Evolutionary conservation across 2,329 filamentous ascomycete species (phyloP), one percentile per base, ranked within the genome.

Genomic region (Niveomyces coronatus): DNA sequence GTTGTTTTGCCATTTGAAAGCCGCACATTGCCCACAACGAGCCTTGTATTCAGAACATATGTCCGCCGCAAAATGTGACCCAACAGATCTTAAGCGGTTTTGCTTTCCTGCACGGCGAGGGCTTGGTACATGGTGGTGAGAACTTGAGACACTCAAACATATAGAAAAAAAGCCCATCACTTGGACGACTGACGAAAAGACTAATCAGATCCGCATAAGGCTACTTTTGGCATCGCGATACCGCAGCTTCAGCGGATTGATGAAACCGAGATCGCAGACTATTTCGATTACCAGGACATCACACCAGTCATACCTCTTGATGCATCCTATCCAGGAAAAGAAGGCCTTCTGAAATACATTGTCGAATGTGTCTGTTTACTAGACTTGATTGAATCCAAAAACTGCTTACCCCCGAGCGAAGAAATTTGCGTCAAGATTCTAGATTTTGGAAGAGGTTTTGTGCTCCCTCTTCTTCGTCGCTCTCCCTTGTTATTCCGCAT

Each of bases 1-100:
- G 37, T 40, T 4, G 11, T 43, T 22, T 15, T 26, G 15, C 41
- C 41, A 10, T 23, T 43, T n/a, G n/a, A n/a, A n/a, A n/a, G n/a
- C n/a, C n/a, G n/a, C n/a, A n/a, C n/a, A n/a, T n/a, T n/a, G n/a
- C n/a, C n/a, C n/a, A n/a, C n/a, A 37, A 7, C 22, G 22, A 7
- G 22, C 11, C 11, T 24, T 24, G 7, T 11, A 24, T 24, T 11
- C 22, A 11, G 22, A n/a, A n/a, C 22, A 24, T 7, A 7, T 7
- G 7, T 24, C 7, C 22, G 22, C 7, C 7, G 22, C 22, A 24
- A 24, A 11, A 7, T 24, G 7, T 24, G 22, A 24, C 11, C 7
- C 7, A 24, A 11, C 22, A 24, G 22, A 11, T 11, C 7, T 7
- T 24, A 7, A 11, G 11, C 7, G 22, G 22, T 11, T 24, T 24